These are phyloP conservation scores for Ophiostoma fasciatum DNA, from an alignment of 2,329 filamentous ascomycete genomes.

Conservation along the genomic window DNA sequence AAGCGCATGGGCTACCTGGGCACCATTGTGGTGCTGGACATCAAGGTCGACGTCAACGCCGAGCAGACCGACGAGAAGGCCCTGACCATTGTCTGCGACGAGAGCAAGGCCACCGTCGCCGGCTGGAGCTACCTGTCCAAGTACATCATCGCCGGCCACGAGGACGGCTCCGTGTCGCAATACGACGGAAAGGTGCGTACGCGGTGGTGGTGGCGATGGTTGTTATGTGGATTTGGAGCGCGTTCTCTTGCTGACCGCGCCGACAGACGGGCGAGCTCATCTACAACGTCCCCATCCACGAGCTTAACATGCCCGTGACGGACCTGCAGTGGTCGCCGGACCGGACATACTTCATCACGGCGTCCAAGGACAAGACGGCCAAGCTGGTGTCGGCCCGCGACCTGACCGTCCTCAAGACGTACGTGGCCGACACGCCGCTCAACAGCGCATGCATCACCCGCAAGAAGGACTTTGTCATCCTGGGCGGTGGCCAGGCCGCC, in stretches of 20 bases:
- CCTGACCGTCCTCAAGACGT: constrained; percentile 87
- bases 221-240: no score
- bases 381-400: constrained; percentile 81
- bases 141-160: constrained; percentile 96
- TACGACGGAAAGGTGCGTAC: constrained; percentile 68
- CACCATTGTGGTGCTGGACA: constrained; percentile 85
- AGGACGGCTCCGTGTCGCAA: constrained; percentile 82
- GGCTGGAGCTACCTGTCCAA: constrained; percentile 90
- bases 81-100: constrained; percentile 81
- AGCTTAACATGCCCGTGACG: constrained; percentile 67
- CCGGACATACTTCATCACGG: constrained; percentile 95
- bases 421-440: constrained; percentile 79
- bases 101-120: constrained; percentile 93
- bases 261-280: constrained; percentile 83
- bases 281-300: constrained; percentile 85
- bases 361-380: constrained; percentile 93
- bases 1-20: constrained; percentile 95
- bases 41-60: constrained; percentile 68
- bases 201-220: no score
- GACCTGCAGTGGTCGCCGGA: constrained; percentile 92
- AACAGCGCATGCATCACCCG: constrained; percentile 90
- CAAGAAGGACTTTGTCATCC: constrained; percentile 95
- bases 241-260: not conserved
- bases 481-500: constrained; percentile 93
- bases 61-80: constrained; percentile 73